These are phyloP conservation scores for Benincasa hispida DNA, from an alignment of 306 rosid species.

Conservation along the genomic window DNA sequence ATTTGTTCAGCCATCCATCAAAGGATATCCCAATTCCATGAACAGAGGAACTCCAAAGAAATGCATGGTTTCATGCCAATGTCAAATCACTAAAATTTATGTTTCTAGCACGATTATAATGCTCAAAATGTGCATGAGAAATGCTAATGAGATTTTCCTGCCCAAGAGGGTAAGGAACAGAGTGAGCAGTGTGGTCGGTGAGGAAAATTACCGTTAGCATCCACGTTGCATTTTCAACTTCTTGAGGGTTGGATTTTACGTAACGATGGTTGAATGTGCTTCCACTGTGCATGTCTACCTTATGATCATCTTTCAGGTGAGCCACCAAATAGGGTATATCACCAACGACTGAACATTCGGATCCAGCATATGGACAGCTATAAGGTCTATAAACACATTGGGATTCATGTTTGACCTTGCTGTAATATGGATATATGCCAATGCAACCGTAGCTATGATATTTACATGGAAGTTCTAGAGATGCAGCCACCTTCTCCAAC, in stretches of 20 bases:
- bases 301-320: slow-evolving; percentile 82
- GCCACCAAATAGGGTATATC: slow-evolving; percentile 74
- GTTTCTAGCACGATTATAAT: background rate
- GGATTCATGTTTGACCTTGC: slow-evolving; percentile 88
- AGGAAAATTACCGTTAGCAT: slow-evolving; percentile 70
- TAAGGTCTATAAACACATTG: slow-evolving; percentile 71
- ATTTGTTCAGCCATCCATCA: background rate
- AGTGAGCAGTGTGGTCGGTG: background rate
- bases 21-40: background rate
- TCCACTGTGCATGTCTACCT: slow-evolving; percentile 95
- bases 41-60: background rate
- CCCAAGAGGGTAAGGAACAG: background rate
- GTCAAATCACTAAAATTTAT: background rate
- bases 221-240: slow-evolving; percentile 96
- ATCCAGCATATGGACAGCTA: slow-evolving; percentile 92
- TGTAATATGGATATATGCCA: slow-evolving; percentile 83
- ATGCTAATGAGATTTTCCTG: background rate
- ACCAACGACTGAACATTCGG: slow-evolving; percentile 65
- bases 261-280: slow-evolving; percentile 93
- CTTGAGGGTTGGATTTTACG: slow-evolving; percentile 90
- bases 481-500: slow-evolving; percentile 92
- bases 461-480: slow-evolving; percentile 89
- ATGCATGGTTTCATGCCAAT: background rate
- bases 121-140: background rate
- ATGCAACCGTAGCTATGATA: slow-evolving; percentile 70